Percentiles rank a stretch among this genome's conserved stretches.
Evolutionary conservation across 768 basidiomycete species (phyloP).

Genomic region (Terana coerulea): DNA sequence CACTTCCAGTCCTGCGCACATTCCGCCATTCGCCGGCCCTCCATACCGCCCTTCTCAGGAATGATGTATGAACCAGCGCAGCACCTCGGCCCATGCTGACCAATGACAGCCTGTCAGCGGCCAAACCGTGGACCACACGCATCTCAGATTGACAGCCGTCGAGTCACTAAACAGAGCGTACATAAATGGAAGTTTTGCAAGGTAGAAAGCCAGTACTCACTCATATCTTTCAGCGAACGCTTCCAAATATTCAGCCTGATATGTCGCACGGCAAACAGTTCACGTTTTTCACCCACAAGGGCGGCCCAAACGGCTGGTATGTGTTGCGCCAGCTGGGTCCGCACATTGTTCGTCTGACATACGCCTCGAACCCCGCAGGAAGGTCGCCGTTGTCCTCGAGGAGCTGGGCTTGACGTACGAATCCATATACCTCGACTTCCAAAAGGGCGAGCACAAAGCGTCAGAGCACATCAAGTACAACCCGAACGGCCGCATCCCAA

Average conservation of each 20-base stretch:
- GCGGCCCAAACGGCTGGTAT: slow-evolving; percentile 22
- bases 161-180: no score
- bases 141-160: no score
- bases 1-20: no score
- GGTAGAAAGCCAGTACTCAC: no score
- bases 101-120: no score
- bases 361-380: slow-evolving; percentile 13
- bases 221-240: background rate
- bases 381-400: slow-evolving; percentile 23
- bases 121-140: no score
- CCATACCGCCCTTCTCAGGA: no score
- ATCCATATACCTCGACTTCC: slow-evolving; percentile 24
- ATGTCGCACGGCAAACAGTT: slow-evolving; percentile 28
- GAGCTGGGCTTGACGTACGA: slow-evolving; percentile 27
- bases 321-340: background rate
- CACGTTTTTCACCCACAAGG: slow-evolving; percentile 21
- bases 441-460: slow-evolving; percentile 23
- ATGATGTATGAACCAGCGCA: no score
- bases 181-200: no score
- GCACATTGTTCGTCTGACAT: background rate
- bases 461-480: slow-evolving; percentile 23
- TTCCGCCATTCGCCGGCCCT: no score
- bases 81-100: no score
- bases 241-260: slow-evolving; percentile 18
- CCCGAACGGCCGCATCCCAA: slow-evolving; percentile 35